phyloP scores from a whole-genome alignment of 1,284 basidiomycete genomes.

The Ustilago sp. region DNA sequence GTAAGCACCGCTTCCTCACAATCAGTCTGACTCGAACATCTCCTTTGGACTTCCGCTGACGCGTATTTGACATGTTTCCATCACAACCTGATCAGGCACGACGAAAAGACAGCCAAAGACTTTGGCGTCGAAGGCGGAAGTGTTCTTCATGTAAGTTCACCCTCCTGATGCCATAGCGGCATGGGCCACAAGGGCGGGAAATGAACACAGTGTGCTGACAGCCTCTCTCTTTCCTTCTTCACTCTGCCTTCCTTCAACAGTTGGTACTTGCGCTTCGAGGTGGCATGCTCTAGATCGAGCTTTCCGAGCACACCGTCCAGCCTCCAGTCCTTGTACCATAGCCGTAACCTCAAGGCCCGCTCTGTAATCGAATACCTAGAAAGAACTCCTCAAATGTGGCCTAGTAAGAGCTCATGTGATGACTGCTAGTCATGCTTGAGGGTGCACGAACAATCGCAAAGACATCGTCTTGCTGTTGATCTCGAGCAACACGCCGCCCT shows the following conservation, averaged over 20 bases:
- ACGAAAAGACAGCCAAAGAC: conserved; percentile 69
- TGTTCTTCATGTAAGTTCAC: conserved; percentile 67
- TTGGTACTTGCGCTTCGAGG: conserved; percentile 65
- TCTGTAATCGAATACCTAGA: background rate
- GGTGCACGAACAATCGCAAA: too few relatives aligned
- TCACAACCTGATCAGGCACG: conserved; percentile 54
- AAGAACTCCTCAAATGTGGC: background rate
- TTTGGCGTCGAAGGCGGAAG: conserved; percentile 68
- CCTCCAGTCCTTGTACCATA: conserved; percentile 18
- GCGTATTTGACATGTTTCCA: background rate
- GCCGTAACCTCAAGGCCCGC: background rate
- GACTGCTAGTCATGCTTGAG: too few relatives aligned
- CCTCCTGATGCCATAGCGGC: background rate
- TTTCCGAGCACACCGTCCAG: background rate
- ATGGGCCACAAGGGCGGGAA: background rate
- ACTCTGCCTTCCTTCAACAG: conserved; percentile 21
- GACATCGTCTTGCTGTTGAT: too few relatives aligned
- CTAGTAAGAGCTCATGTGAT: background rate
- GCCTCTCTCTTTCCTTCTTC: background rate
- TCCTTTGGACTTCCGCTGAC: background rate
- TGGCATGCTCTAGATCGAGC: conserved; percentile 28
- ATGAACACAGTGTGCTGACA: background rate
- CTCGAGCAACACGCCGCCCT: too few relatives aligned
- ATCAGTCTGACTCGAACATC: background rate
- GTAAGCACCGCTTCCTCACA: conserved; percentile 73